phyloP scores from a whole-genome alignment of 2,329 filamentous ascomycete genomes.

The Huntiella savannae region DNA sequence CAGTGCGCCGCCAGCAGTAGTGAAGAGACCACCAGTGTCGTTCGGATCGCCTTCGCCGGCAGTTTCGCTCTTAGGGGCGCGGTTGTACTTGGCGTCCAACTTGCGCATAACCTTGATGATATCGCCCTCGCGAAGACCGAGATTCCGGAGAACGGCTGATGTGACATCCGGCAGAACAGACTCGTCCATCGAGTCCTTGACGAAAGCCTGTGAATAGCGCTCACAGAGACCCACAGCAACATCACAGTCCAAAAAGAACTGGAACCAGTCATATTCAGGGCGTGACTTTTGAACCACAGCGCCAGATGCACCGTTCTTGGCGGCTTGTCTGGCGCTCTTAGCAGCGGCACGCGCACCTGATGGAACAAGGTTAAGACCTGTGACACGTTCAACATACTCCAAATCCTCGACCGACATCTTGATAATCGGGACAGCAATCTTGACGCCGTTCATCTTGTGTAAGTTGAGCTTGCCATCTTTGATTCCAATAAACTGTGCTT shows the following conservation, averaged over 20 bases:
- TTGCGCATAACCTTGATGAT: constrained; percentile 88
- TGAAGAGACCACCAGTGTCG: constrained; percentile 59
- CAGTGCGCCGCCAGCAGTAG: constrained; percentile 74
- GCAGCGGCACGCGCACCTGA: constrained; percentile 10
- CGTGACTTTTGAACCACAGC: constrained; percentile 41
- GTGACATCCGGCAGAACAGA: constrained; percentile 81
- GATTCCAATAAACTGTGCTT: constrained; percentile 86
- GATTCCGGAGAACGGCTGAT: constrained; percentile 57
- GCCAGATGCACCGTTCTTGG: constrained; percentile 26
- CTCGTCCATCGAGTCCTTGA: constrained; percentile 88
- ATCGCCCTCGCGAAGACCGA: constrained; percentile 91
- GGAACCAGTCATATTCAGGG: constrained; percentile 91
- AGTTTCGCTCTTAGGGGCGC: constrained; percentile 34
- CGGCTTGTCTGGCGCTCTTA: constrained; percentile 30
- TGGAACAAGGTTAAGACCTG: constrained; percentile 10
- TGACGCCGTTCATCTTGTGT: constrained; percentile 94
- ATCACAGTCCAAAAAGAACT: constrained; percentile 88
- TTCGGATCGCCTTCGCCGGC: constrained; percentile 38
- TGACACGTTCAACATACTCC: constrained; percentile 70
- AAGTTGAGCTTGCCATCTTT: constrained; percentile 94
- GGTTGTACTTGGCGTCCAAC: constrained; percentile 62
- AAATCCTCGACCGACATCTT: constrained; percentile 95
- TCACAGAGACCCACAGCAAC: constrained; percentile 87
- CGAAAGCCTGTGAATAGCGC: constrained; percentile 77
- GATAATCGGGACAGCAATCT: constrained; percentile 83